Evolutionary conservation across 139 green algal species (phyloP).

Genomic region (Chlamydomonas applanata): DNA sequence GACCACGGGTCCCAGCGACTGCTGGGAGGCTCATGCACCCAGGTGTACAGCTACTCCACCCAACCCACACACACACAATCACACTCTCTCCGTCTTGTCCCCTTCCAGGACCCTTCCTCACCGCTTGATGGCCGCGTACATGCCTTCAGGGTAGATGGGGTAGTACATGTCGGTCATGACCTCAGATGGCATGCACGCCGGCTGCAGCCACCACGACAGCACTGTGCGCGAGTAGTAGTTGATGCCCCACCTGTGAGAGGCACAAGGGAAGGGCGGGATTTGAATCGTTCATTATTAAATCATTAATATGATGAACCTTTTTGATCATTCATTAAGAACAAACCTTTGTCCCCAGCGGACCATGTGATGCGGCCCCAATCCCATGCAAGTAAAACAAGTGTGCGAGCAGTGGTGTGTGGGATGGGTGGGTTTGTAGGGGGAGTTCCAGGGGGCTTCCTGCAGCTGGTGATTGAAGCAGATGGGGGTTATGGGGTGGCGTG

Average conservation of each 20-base stretch:
- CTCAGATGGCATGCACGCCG: conserved; percentile 50
- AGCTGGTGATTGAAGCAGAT: too few relatives aligned
- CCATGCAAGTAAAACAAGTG: background rate
- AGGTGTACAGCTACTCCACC: too few relatives aligned
- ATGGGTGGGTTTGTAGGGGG: too few relatives aligned
- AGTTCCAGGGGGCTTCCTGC: too few relatives aligned
- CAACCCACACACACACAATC: too few relatives aligned
- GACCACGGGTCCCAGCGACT: background rate
- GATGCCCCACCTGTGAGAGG: conserved; percentile 39
- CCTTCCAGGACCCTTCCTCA: conserved; percentile 22
- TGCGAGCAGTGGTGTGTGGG: too few relatives aligned
- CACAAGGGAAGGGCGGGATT: background rate
- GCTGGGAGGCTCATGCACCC: too few relatives aligned
- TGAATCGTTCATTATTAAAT: background rate
- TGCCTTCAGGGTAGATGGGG: conserved; percentile 52
- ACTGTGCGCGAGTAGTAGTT: conserved; percentile 61
- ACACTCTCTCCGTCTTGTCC: too few relatives aligned
- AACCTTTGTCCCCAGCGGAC: conserved; percentile 1
- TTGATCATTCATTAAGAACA: background rate
- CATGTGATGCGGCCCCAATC: conserved; percentile 7
- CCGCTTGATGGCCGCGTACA: conserved; percentile 34
- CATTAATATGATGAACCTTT: too few relatives aligned
- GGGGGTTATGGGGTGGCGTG: too few relatives aligned
- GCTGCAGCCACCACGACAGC: conserved; percentile 39
- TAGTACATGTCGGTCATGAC: conserved; percentile 88